Evolutionary conservation across 2,329 filamentous ascomycete species (phyloP).

Genomic region (Cordyceps cateniannulata): DNA sequence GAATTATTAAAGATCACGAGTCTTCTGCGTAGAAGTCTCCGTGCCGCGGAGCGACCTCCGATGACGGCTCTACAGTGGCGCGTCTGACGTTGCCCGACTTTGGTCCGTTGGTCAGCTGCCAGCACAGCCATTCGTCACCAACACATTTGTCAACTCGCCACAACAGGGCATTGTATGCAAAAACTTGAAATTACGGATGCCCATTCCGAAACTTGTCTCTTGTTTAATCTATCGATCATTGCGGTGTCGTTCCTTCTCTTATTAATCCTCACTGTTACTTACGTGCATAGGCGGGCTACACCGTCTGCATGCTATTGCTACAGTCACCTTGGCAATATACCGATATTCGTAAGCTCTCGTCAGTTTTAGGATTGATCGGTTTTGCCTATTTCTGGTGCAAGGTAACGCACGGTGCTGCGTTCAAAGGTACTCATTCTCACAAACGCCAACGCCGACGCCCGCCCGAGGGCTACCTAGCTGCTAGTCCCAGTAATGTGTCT

Average conservation of each 20-base stretch:
- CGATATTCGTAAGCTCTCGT: too few relatives aligned
- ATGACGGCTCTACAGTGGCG: slow-evolving; percentile 5
- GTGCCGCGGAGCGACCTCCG: slow-evolving; percentile 3
- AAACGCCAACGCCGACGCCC: too few relatives aligned
- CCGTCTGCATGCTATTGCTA: too few relatives aligned
- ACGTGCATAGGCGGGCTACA: too few relatives aligned
- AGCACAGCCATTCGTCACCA: background rate
- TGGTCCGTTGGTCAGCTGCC: slow-evolving; percentile 7
- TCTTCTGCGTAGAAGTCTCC: background rate
- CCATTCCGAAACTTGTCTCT: background rate
- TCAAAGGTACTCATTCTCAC: too few relatives aligned
- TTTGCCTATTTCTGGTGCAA: too few relatives aligned
- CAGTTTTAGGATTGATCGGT: too few relatives aligned
- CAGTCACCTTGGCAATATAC: too few relatives aligned
- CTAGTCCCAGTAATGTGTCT: too few relatives aligned
- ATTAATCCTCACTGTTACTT: too few relatives aligned
- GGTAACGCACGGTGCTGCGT: too few relatives aligned
- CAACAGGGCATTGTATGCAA: background rate
- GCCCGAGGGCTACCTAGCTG: too few relatives aligned
- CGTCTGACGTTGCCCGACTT: background rate
- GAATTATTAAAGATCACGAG: background rate
- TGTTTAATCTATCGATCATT: background rate
- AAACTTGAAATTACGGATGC: background rate
- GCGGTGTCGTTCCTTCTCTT: background rate
- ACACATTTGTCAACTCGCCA: background rate